phyloP scores from a whole-genome alignment of 495 filamentous ascomycete genomes.

The Hypomontagnella submonticulosa region DNA sequence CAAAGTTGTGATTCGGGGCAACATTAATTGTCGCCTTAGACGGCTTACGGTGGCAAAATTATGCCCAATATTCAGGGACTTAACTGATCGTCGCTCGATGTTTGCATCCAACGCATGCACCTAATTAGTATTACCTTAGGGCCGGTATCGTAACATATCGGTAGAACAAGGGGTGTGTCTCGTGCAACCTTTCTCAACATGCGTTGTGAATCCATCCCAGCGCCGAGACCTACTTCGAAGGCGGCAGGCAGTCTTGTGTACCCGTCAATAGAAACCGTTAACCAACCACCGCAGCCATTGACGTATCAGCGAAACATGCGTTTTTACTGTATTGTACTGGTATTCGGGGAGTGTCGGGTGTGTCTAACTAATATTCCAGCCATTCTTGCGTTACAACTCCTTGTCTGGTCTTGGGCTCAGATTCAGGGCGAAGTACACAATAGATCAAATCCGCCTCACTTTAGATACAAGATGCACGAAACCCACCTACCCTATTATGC shows the following conservation, averaged over 20 bases:
- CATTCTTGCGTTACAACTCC: conserved; percentile 9
- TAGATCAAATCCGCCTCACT: conserved; percentile 38
- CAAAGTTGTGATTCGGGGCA: conserved; percentile 25
- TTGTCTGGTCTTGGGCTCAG: conserved; percentile 30
- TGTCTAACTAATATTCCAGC: conserved; percentile 16
- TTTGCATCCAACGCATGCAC: conserved; percentile 36
- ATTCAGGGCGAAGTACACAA: conserved; percentile 19
- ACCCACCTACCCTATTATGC: too few species aligned
- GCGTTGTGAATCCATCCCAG: conserved; percentile 21
- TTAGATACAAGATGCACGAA: conserved; percentile 24
- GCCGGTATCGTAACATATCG: conserved; percentile 33
- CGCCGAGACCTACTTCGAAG: conserved; percentile 32
- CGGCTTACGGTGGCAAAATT: conserved; percentile 34
- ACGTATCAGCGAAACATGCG: conserved; percentile 34
- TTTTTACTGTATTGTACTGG: conserved; percentile 9
- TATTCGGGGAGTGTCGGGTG: conserved; percentile 26
- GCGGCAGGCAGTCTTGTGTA: conserved; percentile 16
- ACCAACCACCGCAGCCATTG: conserved; percentile 37
- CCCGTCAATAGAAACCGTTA: conserved; percentile 33
- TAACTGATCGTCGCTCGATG: conserved; percentile 24
- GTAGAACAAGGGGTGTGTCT: conserved; percentile 23
- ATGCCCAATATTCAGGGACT: conserved; percentile 32
- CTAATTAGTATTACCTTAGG: conserved; percentile 34
- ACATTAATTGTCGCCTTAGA: conserved; percentile 25
- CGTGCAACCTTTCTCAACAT: conserved; percentile 30